Base-by-base conservation (phyloP, 768 basidiomycete species). In the Butyriboletus loyo region DNA sequence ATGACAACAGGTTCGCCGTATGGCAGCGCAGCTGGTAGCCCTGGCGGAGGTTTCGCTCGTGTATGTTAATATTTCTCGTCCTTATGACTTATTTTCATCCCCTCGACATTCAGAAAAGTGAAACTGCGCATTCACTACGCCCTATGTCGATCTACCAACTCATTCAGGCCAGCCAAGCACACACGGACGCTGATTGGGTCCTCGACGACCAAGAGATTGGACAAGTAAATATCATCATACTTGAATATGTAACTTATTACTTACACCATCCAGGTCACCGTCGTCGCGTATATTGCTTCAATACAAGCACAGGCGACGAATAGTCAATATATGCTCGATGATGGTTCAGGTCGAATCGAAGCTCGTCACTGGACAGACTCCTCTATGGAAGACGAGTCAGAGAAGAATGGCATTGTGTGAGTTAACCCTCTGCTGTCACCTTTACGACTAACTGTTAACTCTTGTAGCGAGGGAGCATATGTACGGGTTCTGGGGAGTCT, bases 161-260 rank as follows among this genome's bases (percentile, higher is more conserved):
- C 40, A 65, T 75, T 32, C 79, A 81, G 58, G 88, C 94, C 2
- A 77, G 73, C n/a, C 93, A 95, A 74, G 78, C 85, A 6, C 91
- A 96, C 65, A 77, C 87, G 1, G 95, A 98, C 59, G 87, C 90
- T 2, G 92, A 95, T 52, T 97, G 92, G 84, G 77, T 77, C 53
- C 75, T 98, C 31, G 93, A 93, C 52, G 87, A 84, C 27, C 71
- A 77, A 5, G 89, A 94, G 56, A 76, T 94, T 52, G 88, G 88
- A 43, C 90, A 92, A 69, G 95, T 91, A 57, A 55, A 74, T 30
- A 2, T 7, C 2, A 10, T 19, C 9, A 2, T 21, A 10, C 17
- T 7, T 25, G n/a, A 39, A 28, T 22, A 35, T 32, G 11, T 57
- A 64, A 9, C 17, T 11, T 43, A 30, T 27, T 57, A 4, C 46